These are phyloP conservation scores for Eucalyptus camaldulensis DNA, from an alignment of 345 rosid genomes.

Conservation along the genomic window DNA sequence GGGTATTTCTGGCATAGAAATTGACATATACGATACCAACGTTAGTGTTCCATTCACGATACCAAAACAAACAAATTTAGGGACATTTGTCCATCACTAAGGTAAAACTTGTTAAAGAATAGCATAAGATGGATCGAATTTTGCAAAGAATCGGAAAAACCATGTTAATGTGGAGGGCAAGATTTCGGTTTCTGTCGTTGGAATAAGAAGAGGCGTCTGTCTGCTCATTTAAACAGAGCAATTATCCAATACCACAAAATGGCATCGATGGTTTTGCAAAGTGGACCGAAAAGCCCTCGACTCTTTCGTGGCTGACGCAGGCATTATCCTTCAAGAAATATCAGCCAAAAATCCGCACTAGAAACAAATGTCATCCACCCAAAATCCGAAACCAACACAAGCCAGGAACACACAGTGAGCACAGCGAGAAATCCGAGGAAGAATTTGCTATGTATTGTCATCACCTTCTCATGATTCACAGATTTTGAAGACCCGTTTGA, in stretches of 20 bases:
- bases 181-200: neutral
- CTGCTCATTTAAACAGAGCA: neutral
- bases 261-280: neutral
- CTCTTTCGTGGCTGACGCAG: conserved; percentile 1
- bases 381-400: conserved; percentile 5
- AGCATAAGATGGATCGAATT: neutral
- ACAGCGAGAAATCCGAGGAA: neutral
- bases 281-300: conserved; percentile 11
- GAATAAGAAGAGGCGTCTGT: neutral
- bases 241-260: neutral
- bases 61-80: neutral
- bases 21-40: neutral
- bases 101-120: neutral
- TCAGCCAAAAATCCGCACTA: conserved; percentile 28
- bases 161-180: neutral
- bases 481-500: conserved; percentile 1
- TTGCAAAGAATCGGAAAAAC: neutral
- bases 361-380: conserved; percentile 27
- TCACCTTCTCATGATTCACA: neutral
- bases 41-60: neutral
- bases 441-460: neutral
- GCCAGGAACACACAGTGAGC: neutral
- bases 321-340: conserved; percentile 34
- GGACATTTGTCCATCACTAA: neutral
- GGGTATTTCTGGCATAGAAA: neutral